Evolutionary conservation across 257 asterid species (phyloP).

Genomic region (Apocynum venetum): DNA sequence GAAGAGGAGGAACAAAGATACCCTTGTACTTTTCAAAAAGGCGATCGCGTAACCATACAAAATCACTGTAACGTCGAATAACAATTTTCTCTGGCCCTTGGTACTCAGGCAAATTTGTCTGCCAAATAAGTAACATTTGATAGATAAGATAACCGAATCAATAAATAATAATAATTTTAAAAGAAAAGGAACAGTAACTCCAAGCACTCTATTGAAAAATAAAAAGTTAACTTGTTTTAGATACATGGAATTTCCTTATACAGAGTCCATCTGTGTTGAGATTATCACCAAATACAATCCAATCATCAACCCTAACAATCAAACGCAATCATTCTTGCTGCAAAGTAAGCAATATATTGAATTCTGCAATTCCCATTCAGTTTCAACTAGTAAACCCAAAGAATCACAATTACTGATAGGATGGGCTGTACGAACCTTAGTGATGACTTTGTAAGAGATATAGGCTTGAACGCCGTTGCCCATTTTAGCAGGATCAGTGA

Average conservation of each 20-base stretch:
- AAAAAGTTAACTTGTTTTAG: neutral
- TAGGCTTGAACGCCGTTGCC: constrained; percentile 98
- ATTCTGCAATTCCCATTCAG: neutral
- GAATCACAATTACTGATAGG: neutral
- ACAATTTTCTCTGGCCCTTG: constrained; percentile 91
- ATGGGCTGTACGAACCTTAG: constrained; percentile 46
- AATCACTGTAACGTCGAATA: constrained; percentile 89
- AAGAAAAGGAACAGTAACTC: no score
- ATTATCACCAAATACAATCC: neutral
- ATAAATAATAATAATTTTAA: neutral
- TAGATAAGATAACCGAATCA: neutral
- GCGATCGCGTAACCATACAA: constrained; percentile 92
- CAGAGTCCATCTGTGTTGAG: neutral
- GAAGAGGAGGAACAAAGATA: constrained; percentile 93
- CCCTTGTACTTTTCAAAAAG: constrained; percentile 94
- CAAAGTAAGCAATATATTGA: neutral
- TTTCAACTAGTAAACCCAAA: neutral
- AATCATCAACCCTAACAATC: neutral
- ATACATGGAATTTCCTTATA: neutral
- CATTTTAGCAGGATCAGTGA: constrained; percentile 97
- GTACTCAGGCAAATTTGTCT: constrained; percentile 87
- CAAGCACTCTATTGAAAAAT: neutral
- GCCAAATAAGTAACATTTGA: constrained; percentile 25
- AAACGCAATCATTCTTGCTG: neutral
- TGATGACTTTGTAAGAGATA: constrained; percentile 94